Base-by-base conservation (phyloP, 108 stramenopile species). In the Nitzschia palea region DNA sequence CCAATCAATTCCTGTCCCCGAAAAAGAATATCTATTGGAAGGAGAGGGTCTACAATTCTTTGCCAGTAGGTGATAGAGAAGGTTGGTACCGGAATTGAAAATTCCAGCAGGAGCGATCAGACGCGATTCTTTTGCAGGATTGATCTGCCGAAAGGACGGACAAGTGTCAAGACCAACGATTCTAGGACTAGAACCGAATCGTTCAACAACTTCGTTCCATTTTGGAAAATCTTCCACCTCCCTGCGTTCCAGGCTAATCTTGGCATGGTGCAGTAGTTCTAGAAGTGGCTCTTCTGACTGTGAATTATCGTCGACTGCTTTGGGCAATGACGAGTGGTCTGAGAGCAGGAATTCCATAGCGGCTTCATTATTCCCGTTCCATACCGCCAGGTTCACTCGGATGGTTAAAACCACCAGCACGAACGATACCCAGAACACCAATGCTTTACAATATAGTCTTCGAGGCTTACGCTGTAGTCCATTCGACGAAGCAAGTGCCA, bases 71-170 rank as follows among this genome's bases (percentile, higher is more conserved):
- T 81, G 60, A 31, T 27, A 64, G 20, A 90, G 42, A 33, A 85
- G 61, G 42, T 91, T 85, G 18, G 90, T 85, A 2, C 85, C 82
- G 0, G 71, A 81, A 65, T 83, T 87, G 68, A 90, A 90, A 31
- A 83, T 54, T 22, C 82, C 81, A 0, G 87, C 87, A 2, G 78
- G 68, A 15, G 76, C 84, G 20, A 85, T 55, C 0, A 75, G 43
- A 17, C 81, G 76, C 5, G 31, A 2, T 34, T 77, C 36, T 35
- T 70, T 67, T 1, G 60, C 57, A 17, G 55, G 35, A 1, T 83
- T 77, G 23, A 48, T 10, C 10, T 61, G 42, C 34, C 76, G 73
- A 68, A 67, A 88, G 0, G 51, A 77, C 45, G 71, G 60, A 45
- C 87, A 88, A 28, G 73, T 60, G 0, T 85, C 87, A 27, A 83